Conservation (phyloP, 495 filamentous ascomycete genomes). For the Xylaria grammica region DNA sequence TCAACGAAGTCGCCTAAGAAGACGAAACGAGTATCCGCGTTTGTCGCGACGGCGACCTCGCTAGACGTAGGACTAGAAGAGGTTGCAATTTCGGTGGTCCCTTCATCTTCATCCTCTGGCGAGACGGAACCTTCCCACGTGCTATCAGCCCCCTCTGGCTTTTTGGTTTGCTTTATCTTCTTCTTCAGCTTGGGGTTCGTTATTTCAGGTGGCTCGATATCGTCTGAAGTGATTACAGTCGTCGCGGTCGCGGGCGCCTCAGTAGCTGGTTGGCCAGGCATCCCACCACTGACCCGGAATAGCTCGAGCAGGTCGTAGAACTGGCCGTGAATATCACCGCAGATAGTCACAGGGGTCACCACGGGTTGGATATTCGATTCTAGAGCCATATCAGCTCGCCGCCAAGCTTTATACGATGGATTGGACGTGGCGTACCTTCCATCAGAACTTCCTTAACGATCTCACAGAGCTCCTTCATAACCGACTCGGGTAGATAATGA, state of each 20-base stretch:
- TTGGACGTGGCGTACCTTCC: slow-evolving; percentile 67
- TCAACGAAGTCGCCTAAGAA: slow-evolving; percentile 98
- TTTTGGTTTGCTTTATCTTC: slow-evolving; percentile 68
- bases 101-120: slow-evolving; percentile 58
- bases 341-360: slow-evolving; percentile 94
- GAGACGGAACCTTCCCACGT: slow-evolving; percentile 46
- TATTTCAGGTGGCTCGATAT: slow-evolving; percentile 88
- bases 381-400: slow-evolving; percentile 38
- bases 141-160: slow-evolving; percentile 27
- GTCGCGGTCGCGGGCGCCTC: slow-evolving; percentile 67
- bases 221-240: slow-evolving; percentile 76
- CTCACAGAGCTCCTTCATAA: slow-evolving; percentile 99
- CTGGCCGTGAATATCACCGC: slow-evolving; percentile 98
- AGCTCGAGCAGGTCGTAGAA: slow-evolving; percentile 98
- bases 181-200: slow-evolving; percentile 82
- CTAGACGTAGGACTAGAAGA: slow-evolving; percentile 43
- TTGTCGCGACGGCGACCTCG: slow-evolving; percentile 54
- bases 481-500: slow-evolving; percentile 91
- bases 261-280: slow-evolving; percentile 78
- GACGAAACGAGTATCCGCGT: slow-evolving; percentile 84
- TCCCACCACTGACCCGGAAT: slow-evolving; percentile 93
- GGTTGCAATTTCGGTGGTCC: slow-evolving; percentile 46
- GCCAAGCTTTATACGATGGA: not conserved
- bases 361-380: slow-evolving; percentile 99
- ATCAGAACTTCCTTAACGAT: slow-evolving; percentile 98